Percentiles rank a stretch among this genome's conserved stretches.
These are phyloP conservation scores for Tetratostichococcus sp. DNA, from an alignment of 139 green algal species.

Conservation along the genomic window DNA sequence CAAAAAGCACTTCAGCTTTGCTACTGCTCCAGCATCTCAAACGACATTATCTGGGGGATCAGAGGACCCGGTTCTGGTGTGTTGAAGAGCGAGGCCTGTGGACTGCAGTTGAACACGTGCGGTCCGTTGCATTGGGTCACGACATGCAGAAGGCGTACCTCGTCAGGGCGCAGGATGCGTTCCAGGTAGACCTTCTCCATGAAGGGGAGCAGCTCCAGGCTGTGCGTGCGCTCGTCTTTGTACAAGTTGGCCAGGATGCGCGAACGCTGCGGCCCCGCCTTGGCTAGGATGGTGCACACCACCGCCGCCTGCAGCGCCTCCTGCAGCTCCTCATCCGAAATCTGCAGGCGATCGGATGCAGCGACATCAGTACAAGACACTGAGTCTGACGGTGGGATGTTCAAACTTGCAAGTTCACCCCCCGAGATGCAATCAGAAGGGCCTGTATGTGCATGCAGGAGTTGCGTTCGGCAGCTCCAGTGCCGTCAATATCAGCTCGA, in stretches of 20 bases:
- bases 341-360: conserved; percentile 3
- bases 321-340: conserved; percentile 67
- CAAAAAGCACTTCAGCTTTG: too few species aligned
- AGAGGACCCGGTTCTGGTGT: neutral
- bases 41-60: too few species aligned
- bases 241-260: conserved; percentile 84
- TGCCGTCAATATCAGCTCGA: too few species aligned
- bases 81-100: neutral
- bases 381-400: too few species aligned
- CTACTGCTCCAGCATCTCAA: too few species aligned
- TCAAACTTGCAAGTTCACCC: too few species aligned
- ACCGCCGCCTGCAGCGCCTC: conserved; percentile 74
- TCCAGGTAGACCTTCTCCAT: conserved; percentile 97
- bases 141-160: conserved; percentile 57
- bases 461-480: too few species aligned
- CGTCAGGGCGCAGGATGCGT: conserved; percentile 68
- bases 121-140: too few species aligned
- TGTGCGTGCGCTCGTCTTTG: conserved; percentile 87
- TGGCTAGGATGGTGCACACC: conserved; percentile 87
- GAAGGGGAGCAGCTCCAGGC: conserved; percentile 78
- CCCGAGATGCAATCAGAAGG: too few species aligned
- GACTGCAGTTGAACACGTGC: too few species aligned
- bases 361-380: too few species aligned
- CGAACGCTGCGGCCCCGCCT: conserved; percentile 83
- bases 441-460: too few species aligned